Percentiles rank a stretch among this genome's conserved stretches.
These are phyloP conservation scores for Schizochytrium sp. DNA, from an alignment of 108 stramenopile species.

Conservation along the genomic window DNA sequence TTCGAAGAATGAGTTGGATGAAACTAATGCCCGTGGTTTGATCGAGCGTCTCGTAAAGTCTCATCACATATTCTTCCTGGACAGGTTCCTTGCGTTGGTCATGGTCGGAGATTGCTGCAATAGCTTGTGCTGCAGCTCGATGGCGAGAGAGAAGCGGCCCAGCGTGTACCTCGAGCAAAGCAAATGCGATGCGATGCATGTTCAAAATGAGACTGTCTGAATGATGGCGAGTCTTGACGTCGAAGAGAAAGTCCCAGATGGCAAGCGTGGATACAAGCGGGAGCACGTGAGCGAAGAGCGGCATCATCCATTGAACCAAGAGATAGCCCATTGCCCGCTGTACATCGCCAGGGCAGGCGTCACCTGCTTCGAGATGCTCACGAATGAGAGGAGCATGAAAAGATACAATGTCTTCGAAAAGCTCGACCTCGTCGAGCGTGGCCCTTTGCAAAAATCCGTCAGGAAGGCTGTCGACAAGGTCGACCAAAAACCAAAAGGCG, in stretches of 20 bases:
- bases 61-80: background rate
- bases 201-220: background rate
- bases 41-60: background rate
- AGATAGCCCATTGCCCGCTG: background rate
- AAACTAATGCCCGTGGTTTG: background rate
- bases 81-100: background rate
- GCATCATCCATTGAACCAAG: background rate
- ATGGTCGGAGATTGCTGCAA: background rate
- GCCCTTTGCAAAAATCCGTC: background rate
- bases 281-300: background rate
- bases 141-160: background rate
- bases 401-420: background rate
- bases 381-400: background rate
- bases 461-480: background rate
- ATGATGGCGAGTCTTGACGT: background rate
- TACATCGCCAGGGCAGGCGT: background rate
- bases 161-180: background rate
- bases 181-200: background rate
- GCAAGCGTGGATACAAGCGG: background rate
- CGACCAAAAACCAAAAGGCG: slow-evolving; percentile 7
- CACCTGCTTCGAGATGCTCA: background rate
- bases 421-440: slow-evolving; percentile 12
- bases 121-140: background rate
- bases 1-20: background rate
- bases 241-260: background rate